Percentiles rank a stretch among this genome's conserved stretches.
Conservation (phyloP, 257 asterid genomes). For the Primulina huaijiensis region DNA sequence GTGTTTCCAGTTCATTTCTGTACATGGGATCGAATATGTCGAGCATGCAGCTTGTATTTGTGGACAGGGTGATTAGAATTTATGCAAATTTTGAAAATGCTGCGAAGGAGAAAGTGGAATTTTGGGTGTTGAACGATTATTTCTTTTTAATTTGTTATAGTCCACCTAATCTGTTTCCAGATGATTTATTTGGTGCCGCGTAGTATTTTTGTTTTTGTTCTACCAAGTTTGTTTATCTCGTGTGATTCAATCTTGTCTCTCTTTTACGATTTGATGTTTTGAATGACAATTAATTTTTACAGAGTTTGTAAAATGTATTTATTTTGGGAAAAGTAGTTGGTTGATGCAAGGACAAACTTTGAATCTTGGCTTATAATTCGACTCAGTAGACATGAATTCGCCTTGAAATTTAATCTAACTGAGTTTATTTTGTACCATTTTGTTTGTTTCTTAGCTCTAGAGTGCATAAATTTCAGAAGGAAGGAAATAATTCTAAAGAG, state of each 20-base stretch:
- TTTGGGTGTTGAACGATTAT: neutral
- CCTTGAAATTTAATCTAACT: neutral
- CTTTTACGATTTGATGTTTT: neutral
- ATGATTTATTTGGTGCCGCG: neutral
- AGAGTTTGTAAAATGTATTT: neutral
- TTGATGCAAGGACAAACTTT: neutral
- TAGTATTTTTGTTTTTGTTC: neutral
- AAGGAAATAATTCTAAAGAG: conserved; percentile 8
- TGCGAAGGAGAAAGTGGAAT: conserved; percentile 4
- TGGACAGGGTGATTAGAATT: neutral
- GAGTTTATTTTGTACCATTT: conserved; percentile 5
- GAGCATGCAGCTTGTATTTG: conserved; percentile 13
- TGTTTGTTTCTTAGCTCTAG: conserved; percentile 2
- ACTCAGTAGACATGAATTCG: neutral
- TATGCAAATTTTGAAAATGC: conserved; percentile 9
- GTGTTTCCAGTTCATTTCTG: conserved; percentile 15
- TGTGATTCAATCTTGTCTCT: neutral
- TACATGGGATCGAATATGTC: conserved; percentile 1
- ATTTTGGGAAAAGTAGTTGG: neutral
- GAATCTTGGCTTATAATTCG: neutral
- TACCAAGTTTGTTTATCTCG: neutral
- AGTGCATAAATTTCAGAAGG: conserved; percentile 1
- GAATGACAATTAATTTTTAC: neutral
- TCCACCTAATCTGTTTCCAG: neutral
- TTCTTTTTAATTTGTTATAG: neutral